These are phyloP conservation scores for Vanderwaltozyma yarrowii DNA, from an alignment of 805 yeast genomes.

Conservation along the genomic window DNA sequence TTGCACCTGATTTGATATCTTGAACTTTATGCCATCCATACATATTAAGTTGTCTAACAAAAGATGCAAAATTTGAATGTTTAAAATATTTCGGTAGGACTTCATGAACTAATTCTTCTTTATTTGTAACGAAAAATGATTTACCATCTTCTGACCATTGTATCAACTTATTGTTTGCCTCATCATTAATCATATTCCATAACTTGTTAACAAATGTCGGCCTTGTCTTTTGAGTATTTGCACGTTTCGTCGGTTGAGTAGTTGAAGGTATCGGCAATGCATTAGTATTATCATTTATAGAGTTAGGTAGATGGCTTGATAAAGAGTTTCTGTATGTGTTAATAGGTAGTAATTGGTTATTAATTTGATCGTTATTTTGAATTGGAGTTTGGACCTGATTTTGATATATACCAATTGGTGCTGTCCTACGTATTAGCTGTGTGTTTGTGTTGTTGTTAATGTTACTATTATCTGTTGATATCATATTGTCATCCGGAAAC, in stretches of 20 bases:
- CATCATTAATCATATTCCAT: conserved; percentile 93
- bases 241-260: background rate
- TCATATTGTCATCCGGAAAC: background rate
- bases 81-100: conserved; percentile 89
- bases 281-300: background rate
- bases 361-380: no score
- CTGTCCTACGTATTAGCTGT: conserved; percentile 11
- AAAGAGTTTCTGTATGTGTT: background rate
- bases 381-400: background rate
- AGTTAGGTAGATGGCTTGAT: background rate
- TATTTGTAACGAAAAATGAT: conserved; percentile 71
- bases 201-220: conserved; percentile 91
- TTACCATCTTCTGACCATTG: conserved; percentile 82
- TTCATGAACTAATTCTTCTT: conserved; percentile 72
- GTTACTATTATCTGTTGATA: background rate
- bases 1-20: conserved; percentile 71
- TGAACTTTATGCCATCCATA: conserved; percentile 99
- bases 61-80: conserved; percentile 89
- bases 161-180: conserved; percentile 55
- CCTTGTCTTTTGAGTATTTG: conserved; percentile 36
- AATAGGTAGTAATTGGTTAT: background rate
- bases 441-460: background rate
- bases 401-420: conserved; percentile 11
- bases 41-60: conserved; percentile 95
- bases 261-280: background rate